phyloP scores from a whole-genome alignment of 2,329 filamentous ascomycete species.

The Aplosporella prunicola region DNA sequence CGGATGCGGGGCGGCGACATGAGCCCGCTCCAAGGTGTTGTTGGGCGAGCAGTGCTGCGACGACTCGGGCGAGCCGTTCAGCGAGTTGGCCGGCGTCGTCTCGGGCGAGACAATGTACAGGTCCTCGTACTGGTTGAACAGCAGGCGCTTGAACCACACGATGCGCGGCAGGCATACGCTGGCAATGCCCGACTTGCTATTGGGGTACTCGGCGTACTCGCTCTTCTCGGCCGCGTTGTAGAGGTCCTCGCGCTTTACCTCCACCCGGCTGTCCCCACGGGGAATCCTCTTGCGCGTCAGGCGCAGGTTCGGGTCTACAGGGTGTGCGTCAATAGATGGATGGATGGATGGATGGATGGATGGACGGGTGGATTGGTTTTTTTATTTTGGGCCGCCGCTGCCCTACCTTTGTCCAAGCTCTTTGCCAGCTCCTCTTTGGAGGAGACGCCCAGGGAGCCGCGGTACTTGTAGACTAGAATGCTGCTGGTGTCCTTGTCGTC shows the following conservation, averaged over 20 bases:
- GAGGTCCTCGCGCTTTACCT: constrained; percentile 38
- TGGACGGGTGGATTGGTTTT: not conserved
- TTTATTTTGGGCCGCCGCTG: not conserved
- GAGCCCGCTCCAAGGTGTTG: constrained; percentile 18
- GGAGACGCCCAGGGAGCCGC: constrained; percentile 33
- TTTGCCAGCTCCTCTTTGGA: constrained; percentile 37
- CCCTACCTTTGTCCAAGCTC: constrained; percentile 27
- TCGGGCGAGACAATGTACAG: constrained; percentile 42
- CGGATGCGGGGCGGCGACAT: not conserved
- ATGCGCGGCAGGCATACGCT: constrained; percentile 36
- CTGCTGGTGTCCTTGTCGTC: constrained; percentile 34
- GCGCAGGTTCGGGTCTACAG: constrained; percentile 34
- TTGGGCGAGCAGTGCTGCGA: constrained; percentile 29
- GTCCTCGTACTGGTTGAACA: constrained; percentile 37
- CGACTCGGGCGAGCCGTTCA: constrained; percentile 29
- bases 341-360: constrained; percentile 11
- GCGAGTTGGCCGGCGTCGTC: constrained; percentile 25
- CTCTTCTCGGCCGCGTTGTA: constrained; percentile 30
- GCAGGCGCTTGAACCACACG: constrained; percentile 37
- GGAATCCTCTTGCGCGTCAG: constrained; percentile 39
- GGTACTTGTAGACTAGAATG: constrained; percentile 39
- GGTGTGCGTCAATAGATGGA: no score
- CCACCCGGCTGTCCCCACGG: constrained; percentile 36
- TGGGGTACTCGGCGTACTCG: constrained; percentile 19
- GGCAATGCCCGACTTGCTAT: constrained; percentile 38